Conservation (phyloP, 1,284 basidiomycete genomes). For the Vanrija pseudolonga region DNA sequence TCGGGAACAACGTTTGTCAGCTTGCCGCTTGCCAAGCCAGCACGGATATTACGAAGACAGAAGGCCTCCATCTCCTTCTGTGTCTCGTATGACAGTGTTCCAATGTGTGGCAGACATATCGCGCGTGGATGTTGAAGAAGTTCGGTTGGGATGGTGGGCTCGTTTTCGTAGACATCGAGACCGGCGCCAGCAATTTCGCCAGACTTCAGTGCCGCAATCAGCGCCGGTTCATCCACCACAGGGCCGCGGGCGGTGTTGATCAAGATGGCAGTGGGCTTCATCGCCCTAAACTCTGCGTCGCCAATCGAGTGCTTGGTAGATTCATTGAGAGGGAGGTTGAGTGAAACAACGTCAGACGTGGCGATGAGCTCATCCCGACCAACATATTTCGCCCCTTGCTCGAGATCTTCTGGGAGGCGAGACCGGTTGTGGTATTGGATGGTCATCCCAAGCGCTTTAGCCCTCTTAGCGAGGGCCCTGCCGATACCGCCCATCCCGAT, state of each 20-base stretch:
- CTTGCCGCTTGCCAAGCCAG: conserved; percentile 18
- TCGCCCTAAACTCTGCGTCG: conserved; percentile 14
- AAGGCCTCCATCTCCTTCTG: conserved; percentile 63
- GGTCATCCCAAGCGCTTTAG: conserved; percentile 20
- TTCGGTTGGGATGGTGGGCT: conserved; percentile 18
- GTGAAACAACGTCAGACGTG: conserved; percentile 26
- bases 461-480: conserved; percentile 17
- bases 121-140: conserved; percentile 62
- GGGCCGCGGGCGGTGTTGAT: conserved; percentile 33
- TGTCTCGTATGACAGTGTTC: conserved; percentile 72
- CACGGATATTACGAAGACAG: conserved; percentile 20
- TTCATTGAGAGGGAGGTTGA: conserved; percentile 24
- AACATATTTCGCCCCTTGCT: conserved; percentile 25
- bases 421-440: conserved; percentile 64
- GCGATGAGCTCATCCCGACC: conserved; percentile 37
- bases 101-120: conserved; percentile 80
- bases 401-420: conserved; percentile 38
- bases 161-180: conserved; percentile 37
- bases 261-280: conserved; percentile 23
- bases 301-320: conserved; percentile 22
- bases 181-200: conserved; percentile 26
- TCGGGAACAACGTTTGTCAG: conserved; percentile 21
- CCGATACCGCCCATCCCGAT: conserved; percentile 27
- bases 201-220: conserved; percentile 20
- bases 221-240: conserved; percentile 25